phyloP scores from a whole-genome alignment of 164 flowering plant species.

The Stephania yunnanensis region DNA sequence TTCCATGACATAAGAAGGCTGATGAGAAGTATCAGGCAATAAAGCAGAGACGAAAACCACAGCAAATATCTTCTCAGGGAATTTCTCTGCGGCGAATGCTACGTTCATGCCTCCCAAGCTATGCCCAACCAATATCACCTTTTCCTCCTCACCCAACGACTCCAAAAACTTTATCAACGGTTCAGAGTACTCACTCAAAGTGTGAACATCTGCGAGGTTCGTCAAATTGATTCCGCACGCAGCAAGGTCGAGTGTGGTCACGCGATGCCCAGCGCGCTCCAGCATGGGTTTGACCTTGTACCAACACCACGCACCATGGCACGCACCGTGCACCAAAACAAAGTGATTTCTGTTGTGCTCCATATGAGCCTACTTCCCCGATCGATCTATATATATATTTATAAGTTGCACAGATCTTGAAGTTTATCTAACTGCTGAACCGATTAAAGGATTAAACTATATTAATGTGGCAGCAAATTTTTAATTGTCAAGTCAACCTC shows the following conservation, averaged over 20 bases:
- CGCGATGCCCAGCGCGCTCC: conserved; percentile 31
- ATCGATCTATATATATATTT: too few relatives aligned
- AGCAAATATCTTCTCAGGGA: conserved; percentile 17
- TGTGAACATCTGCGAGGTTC: conserved; percentile 11
- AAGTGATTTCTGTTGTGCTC: conserved; percentile 28
- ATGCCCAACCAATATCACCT: conserved; percentile 33
- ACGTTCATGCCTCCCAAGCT: conserved; percentile 26
- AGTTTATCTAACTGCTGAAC: too few relatives aligned
- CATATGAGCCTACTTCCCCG: too few relatives aligned
- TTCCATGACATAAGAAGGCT: conserved; percentile 21
- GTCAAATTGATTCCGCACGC: conserved; percentile 32
- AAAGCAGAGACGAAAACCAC: conserved; percentile 26
- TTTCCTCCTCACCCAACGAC: conserved; percentile 23
- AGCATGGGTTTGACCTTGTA: conserved; percentile 40
- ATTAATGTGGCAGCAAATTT: too few relatives aligned
- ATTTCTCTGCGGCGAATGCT: conserved; percentile 29
- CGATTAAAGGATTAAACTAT: too few relatives aligned
- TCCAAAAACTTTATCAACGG: conserved; percentile 37
- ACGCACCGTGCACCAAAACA: conserved; percentile 49
- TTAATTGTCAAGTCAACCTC: too few relatives aligned
- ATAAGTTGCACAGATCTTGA: too few relatives aligned
- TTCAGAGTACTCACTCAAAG: conserved; percentile 25
- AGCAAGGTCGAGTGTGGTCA: conserved; percentile 37
- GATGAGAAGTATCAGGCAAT: conserved; percentile 23
- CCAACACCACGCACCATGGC: conserved; percentile 70